A percentile compares a stretch with the other conserved stretches of the same genome.
Conservation (phyloP, 345 rosid species). For the Eucalyptus grandis region DNA sequence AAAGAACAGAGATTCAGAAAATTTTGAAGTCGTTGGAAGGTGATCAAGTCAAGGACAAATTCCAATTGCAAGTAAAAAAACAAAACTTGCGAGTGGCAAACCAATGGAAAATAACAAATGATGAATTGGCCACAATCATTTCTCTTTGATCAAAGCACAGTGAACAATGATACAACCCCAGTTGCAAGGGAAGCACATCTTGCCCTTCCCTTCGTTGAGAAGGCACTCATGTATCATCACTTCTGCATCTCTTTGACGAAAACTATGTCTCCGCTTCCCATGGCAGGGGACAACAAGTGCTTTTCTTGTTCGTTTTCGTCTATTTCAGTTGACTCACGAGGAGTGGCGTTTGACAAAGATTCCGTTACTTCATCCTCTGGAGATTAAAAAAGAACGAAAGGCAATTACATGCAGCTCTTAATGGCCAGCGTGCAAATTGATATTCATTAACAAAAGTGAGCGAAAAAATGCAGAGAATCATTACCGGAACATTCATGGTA, state of each 20-base stretch:
- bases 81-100: not conserved
- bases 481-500: conserved; percentile 44
- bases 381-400: not conserved
- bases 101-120: not conserved
- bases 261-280: conserved; percentile 16
- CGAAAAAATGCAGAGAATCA: not conserved
- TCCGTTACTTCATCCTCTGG: conserved; percentile 42
- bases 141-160: not conserved
- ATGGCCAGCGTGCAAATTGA: not conserved
- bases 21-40: not conserved
- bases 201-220: not conserved
- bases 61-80: not conserved
- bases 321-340: conserved; percentile 24
- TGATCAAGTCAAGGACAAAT: not conserved
- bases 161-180: not conserved
- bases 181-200: not conserved
- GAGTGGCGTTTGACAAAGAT: conserved; percentile 21
- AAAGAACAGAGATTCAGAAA: not conserved
- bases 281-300: conserved; percentile 28
- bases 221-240: not conserved
- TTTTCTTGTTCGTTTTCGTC: conserved; percentile 39
- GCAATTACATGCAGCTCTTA: not conserved
- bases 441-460: not conserved
- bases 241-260: conserved; percentile 33
- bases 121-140: not conserved